Base-by-base conservation (phyloP, 2,329 filamentous ascomycete genomes). In the Neocucurbitaria cava region DNA sequence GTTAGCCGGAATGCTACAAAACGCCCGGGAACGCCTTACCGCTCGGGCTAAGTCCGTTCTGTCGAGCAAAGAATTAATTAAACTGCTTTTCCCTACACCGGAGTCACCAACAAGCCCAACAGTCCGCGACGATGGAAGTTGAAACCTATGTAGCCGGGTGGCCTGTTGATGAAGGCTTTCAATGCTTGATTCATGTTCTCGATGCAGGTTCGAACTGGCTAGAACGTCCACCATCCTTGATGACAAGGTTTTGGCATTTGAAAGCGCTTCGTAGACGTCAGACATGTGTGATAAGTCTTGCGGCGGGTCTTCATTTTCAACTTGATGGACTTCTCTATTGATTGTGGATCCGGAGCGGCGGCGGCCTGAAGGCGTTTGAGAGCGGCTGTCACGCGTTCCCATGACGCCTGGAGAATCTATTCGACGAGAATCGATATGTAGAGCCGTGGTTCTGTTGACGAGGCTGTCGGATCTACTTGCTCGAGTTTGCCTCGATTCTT, bases 31-130 rank as follows among this genome's bases (percentile, higher is more conserved):
- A 30, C 48, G 46, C 63, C 79, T 73, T 68, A 82, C 80, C 1
- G 78, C 70, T 56, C 77, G 72, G 0, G 79, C 79, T 1, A 83
- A 68, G 0, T 64, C 69, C 1, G 58, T 45, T 0, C 45, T 68
- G 45, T 83, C 80, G 3, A 83, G 68, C 1, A 83, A 68, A 0
- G 79, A 81, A 58, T 83, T 83, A 15, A 83, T 68, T 3, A 83
- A 62, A 52, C 81, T 83, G 52, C 80, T 82, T 66, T 83, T 82
- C 0, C 81, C 80, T 76, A 76, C 78, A 3, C 81, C 81, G 11
- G 80, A 81, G 54, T 82, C 80, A 0, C 81, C 81, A 0, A 83
- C 78, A 35, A 83, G 76, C 0, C 79, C 81, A 0, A 83, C 78
- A 3, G 65, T 79, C 15, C 79, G 69, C 2, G 71, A 77, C 0